Conservation (phyloP, 106 monocot genomes). For the Allium cepa region DNA sequence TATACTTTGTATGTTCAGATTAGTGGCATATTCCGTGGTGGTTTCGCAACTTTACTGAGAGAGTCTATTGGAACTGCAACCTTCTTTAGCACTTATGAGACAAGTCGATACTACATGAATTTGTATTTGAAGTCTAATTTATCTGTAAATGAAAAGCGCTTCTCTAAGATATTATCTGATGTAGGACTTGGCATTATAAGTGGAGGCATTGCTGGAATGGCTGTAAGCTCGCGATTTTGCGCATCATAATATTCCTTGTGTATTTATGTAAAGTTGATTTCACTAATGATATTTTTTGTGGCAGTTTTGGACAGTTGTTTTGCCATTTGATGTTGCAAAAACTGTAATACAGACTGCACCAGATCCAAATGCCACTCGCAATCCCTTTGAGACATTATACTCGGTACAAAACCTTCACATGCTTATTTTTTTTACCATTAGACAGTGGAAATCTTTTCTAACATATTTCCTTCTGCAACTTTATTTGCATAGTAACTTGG, state of each 20-base stretch:
- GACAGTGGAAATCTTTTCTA: no score
- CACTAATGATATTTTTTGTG: background rate
- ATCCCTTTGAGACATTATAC: slow-evolving; percentile 35
- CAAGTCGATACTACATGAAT: slow-evolving; percentile 58
- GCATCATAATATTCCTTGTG: no score
- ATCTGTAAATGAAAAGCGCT: slow-evolving; percentile 3
- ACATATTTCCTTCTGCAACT: no score
- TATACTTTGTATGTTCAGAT: slow-evolving; percentile 28
- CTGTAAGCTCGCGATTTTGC: slow-evolving; percentile 34
- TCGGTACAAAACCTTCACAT: slow-evolving; percentile 1
- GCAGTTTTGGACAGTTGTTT: slow-evolving; percentile 82
- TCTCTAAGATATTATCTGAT: slow-evolving; percentile 36
- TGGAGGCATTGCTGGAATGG: slow-evolving; percentile 80
- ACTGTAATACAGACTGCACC: slow-evolving; percentile 79
- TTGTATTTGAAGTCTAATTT: slow-evolving; percentile 25
- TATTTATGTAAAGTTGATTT: background rate
- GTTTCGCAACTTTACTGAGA: slow-evolving; percentile 69
- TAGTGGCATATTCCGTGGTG: slow-evolving; percentile 80
- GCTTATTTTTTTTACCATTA: background rate
- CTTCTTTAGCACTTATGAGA: slow-evolving; percentile 86
- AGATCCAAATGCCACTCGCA: slow-evolving; percentile 36
- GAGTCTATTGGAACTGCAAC: slow-evolving; percentile 79
- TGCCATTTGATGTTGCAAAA: slow-evolving; percentile 94
- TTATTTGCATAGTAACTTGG: no score
- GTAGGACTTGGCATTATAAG: slow-evolving; percentile 70